phyloP scores from a whole-genome alignment of 164 flowering plant genomes.

The Houttuynia cordata region DNA sequence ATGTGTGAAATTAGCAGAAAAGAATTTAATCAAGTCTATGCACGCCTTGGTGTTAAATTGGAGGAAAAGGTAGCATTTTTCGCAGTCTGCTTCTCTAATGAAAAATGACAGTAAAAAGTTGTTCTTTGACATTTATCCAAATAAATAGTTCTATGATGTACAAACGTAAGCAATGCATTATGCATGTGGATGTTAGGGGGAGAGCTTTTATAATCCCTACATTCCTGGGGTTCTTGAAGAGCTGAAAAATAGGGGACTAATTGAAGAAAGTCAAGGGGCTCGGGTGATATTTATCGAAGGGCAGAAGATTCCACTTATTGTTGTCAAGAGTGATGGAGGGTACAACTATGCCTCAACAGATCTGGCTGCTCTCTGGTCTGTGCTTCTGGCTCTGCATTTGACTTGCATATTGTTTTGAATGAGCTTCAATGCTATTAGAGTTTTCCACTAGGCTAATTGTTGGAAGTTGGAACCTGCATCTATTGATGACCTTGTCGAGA shows the following conservation, averaged over 20 bases:
- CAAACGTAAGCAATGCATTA: too few relatives aligned
- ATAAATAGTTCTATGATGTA: neutral
- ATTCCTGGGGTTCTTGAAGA: slow-evolving; percentile 56
- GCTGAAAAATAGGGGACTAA: slow-evolving; percentile 40
- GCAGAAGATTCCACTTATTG: slow-evolving; percentile 75
- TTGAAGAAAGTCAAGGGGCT: slow-evolving; percentile 90
- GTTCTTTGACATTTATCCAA: neutral
- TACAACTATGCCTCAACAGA: slow-evolving; percentile 96
- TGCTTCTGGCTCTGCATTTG: neutral
- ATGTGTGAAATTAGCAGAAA: slow-evolving; percentile 90
- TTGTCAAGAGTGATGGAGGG: slow-evolving; percentile 94
- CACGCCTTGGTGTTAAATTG: slow-evolving; percentile 66
- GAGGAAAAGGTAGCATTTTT: slow-evolving; percentile 70
- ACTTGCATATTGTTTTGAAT: neutral
- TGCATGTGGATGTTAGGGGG: slow-evolving; percentile 44
- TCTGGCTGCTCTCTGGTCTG: slow-evolving; percentile 89
- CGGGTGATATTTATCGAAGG: slow-evolving; percentile 81
- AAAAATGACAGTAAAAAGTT: neutral
- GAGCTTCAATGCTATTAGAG: neutral
- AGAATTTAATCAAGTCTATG: slow-evolving; percentile 69
- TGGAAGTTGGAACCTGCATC: neutral
- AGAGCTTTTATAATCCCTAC: slow-evolving; percentile 88
- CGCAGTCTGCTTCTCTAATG: neutral
- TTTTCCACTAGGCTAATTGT: neutral
- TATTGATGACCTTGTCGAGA: neutral